phyloP scores from a whole-genome alignment of 352 stramenopile genomes.

The Phytophthora tubulina region DNA sequence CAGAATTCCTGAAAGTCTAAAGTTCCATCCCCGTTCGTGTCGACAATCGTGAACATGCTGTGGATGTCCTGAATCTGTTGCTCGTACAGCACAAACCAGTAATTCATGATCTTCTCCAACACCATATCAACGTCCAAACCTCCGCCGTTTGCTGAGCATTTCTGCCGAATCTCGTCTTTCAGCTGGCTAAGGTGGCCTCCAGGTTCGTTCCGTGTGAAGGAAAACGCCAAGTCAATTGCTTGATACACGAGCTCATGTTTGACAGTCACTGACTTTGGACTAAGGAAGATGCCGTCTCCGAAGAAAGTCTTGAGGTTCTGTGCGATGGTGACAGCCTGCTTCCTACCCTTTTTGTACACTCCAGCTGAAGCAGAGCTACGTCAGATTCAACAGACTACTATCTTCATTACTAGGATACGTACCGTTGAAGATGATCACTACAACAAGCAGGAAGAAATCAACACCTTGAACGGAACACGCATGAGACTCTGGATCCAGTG shows the following conservation, averaged over 20 bases:
- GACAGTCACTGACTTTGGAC: conserved; percentile 55
- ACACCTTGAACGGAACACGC: conserved; percentile 78
- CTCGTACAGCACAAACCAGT: conserved; percentile 84
- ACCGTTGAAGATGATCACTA: conserved; percentile 86
- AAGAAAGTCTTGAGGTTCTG: conserved; percentile 79
- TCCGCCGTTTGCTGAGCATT: conserved; percentile 36
- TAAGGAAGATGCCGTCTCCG: conserved; percentile 75
- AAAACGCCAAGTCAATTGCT: conserved; percentile 82
- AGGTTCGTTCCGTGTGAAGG: conserved; percentile 59
- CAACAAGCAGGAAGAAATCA: conserved; percentile 82
- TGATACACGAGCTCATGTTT: conserved; percentile 72
- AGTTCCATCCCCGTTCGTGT: conserved; percentile 73
- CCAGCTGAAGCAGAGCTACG: conserved; percentile 48
- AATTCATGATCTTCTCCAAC: conserved; percentile 81
- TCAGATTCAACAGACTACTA: conserved; percentile 1
- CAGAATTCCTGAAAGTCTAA: conserved; percentile 83
- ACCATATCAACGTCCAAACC: conserved; percentile 74
- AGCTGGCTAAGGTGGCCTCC: conserved; percentile 54
- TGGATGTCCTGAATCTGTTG: conserved; percentile 83
- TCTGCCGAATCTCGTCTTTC: conserved; percentile 63
- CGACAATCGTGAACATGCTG: conserved; percentile 75
- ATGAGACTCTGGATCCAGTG: conserved; percentile 78
- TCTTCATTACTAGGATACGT: conserved; percentile 10
- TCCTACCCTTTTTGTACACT: conserved; percentile 73
- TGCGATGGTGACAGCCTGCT: conserved; percentile 70